phyloP scores from a whole-genome alignment of 768 basidiomycete species.

The Leccinum subtestaceum region DNA sequence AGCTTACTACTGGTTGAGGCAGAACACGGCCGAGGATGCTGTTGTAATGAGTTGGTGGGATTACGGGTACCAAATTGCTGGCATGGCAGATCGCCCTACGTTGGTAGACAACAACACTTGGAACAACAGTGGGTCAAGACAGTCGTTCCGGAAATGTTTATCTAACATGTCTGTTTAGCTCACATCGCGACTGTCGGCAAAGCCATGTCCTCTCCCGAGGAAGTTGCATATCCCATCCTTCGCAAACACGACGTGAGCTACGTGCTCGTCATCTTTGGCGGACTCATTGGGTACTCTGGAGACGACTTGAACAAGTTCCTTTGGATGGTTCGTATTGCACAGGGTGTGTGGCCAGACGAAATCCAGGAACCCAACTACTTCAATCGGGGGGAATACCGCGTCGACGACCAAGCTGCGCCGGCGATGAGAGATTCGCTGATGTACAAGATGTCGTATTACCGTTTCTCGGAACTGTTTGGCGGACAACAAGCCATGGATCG shows the following conservation, averaged over 20 bases:
- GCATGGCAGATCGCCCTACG: conserved; percentile 96
- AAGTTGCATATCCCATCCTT: conserved; percentile 95
- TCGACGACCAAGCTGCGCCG: conserved; percentile 80
- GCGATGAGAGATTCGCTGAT: conserved; percentile 95
- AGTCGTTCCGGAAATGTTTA: conserved; percentile 4
- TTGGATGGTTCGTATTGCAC: conserved; percentile 96
- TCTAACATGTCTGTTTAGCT: conserved; percentile 42
- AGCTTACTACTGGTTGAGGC: conserved; percentile 97
- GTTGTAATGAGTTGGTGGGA: conserved; percentile 99
- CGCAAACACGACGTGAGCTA: conserved; percentile 98
- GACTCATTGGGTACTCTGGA: conserved; percentile 93
- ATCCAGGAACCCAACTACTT: conserved; percentile 96
- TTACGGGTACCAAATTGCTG: conserved; percentile 99
- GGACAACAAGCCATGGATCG: conserved; percentile 73
- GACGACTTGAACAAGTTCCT: conserved; percentile 99
- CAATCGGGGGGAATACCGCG: conserved; percentile 89
- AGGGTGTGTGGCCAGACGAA: conserved; percentile 98
- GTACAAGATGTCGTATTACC: conserved; percentile 99
- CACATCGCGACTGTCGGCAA: conserved; percentile 99
- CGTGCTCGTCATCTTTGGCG: conserved; percentile 96
- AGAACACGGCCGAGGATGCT: conserved; percentile 89
- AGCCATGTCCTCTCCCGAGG: conserved; percentile 93
- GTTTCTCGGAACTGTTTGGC: conserved; percentile 90
- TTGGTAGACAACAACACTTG: conserved; percentile 99
- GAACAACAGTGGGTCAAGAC: conserved; percentile 84